A percentile compares a stretch with the other conserved stretches of the same genome.
Evolutionary conservation across 2,329 filamentous ascomycete species (phyloP).

Genomic region (Aspergillaceae sp.): DNA sequence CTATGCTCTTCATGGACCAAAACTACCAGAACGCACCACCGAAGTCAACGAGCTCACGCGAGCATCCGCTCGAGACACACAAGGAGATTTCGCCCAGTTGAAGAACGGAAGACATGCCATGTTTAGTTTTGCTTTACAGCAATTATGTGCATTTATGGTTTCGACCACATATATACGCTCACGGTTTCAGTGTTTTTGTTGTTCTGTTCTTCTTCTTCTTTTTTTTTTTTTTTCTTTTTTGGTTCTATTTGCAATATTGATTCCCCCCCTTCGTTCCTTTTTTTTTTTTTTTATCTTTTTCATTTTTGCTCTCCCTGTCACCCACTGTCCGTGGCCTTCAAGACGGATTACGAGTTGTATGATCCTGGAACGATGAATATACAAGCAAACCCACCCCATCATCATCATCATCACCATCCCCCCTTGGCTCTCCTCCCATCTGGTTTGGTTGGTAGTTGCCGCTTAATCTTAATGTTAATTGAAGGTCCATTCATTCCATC

Average conservation of each 20-base stretch:
- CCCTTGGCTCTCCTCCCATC: too few species aligned
- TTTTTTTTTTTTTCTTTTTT: too few species aligned
- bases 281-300: slow-evolving; percentile 1
- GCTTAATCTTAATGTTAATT: slow-evolving; percentile 30
- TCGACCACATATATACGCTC: too few species aligned
- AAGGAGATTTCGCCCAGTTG: not conserved
- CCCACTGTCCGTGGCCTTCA: slow-evolving; percentile 5
- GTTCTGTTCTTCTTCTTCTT: too few species aligned
- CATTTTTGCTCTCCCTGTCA: slow-evolving; percentile 5
- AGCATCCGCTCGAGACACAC: not conserved
- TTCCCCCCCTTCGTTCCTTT: not conserved
- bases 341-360: slow-evolving; percentile 21
- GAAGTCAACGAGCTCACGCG: slow-evolving; percentile 4
- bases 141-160: too few species aligned
- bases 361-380: slow-evolving; percentile 20
- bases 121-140: too few species aligned
- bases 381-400: slow-evolving; percentile 12
- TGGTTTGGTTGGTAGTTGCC: too few species aligned
- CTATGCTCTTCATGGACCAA: slow-evolving; percentile 38
- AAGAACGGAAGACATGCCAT: too few species aligned
- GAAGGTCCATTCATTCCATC: slow-evolving; percentile 1
- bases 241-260: too few species aligned
- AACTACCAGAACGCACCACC: slow-evolving; percentile 16
- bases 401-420: too few species aligned
- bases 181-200: too few species aligned